Base-by-base conservation (phyloP, 306 rosid genomes). In the Sicyos baderoa region DNA sequence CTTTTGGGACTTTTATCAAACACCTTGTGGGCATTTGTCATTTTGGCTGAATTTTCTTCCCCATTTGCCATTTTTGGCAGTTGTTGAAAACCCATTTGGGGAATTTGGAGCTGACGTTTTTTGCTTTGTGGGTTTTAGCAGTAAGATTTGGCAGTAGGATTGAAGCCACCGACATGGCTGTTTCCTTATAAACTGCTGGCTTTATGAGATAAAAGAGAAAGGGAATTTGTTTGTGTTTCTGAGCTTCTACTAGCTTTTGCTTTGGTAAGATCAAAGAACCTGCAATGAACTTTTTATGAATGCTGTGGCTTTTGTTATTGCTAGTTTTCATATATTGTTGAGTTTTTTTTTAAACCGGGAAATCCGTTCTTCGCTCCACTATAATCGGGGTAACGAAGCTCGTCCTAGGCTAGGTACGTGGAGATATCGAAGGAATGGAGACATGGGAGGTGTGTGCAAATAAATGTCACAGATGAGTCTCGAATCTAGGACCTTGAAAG, bases 51-150 rank as follows among this genome's bases (percentile, higher is more conserved):
- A 42, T 42, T 19, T 17, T 63, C 52, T 19, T 18, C 17, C 47
- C 32, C 35, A 11, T 64, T 12, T 16, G 29, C 14, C 9, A 27
- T 25, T 11, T 62, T 32, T 35, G 27, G 51, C 27, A 1, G 68
- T 62, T 9, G 51, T 62, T 62, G 9, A 40, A 18, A 17, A 62
- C 68, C 68, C 49, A 62, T 9, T 8, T 15, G 5, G 68, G 51
- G 40, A 40, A 37, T 62, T 55, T 62, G 25, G n/a, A 62, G 29
- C 27, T 62, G 68, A 62, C 51, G 42, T 37, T 37, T 62, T 62
- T 27, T 37, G 68, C 29, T 25, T 25, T 25, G 29, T 25, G 29
- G 29, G 29, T 25, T 25, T 25, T 25, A 25, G 29, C 29, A 25
- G 29, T 25, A 25, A 25, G 29, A 25, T 25, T 25, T 25, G 29